Percentiles rank a stretch among this genome's conserved stretches.
Evolutionary conservation across 2,329 filamentous ascomycete species (phyloP).

Genomic region (Xylaria sp.): DNA sequence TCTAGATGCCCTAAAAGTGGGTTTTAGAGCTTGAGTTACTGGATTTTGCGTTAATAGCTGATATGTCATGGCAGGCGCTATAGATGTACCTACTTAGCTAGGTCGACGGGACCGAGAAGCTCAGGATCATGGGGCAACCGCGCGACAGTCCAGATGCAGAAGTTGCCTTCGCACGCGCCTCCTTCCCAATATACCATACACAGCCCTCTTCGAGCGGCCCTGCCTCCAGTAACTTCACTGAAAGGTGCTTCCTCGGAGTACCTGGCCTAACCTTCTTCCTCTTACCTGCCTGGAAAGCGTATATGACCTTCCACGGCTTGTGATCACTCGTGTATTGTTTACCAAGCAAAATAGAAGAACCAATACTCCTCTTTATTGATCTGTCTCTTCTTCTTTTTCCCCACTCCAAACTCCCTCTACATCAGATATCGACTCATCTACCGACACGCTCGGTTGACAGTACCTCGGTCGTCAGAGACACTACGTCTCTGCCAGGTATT

Average conservation of each 20-base stretch:
- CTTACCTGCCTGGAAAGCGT: conserved; percentile 6
- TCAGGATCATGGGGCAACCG: not conserved
- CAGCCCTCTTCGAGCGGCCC: not conserved
- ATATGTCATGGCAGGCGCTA: conserved; percentile 1
- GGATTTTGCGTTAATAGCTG: not conserved
- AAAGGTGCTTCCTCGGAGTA: not conserved
- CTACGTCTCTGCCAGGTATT: conserved; percentile 33
- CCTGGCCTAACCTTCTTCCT: not conserved
- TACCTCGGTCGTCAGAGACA: conserved; percentile 35
- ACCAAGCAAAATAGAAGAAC: conserved; percentile 9
- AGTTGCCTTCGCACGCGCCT: conserved; percentile 7
- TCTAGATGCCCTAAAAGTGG: not conserved
- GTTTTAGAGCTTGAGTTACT: not conserved
- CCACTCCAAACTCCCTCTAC: conserved; percentile 16
- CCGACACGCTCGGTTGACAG: conserved; percentile 38
- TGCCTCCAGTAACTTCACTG: not conserved
- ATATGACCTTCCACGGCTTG: not conserved
- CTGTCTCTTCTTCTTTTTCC: not conserved
- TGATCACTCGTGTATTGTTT: not conserved
- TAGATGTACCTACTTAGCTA: not conserved
- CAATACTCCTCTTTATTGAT: conserved; percentile 13
- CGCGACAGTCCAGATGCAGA: not conserved
- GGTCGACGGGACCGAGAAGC: not conserved
- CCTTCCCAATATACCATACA: conserved; percentile 5
- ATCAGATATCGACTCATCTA: conserved; percentile 38